Conservation (phyloP, 2,329 filamentous ascomycete species). For the Gyromitra esculenta region DNA sequence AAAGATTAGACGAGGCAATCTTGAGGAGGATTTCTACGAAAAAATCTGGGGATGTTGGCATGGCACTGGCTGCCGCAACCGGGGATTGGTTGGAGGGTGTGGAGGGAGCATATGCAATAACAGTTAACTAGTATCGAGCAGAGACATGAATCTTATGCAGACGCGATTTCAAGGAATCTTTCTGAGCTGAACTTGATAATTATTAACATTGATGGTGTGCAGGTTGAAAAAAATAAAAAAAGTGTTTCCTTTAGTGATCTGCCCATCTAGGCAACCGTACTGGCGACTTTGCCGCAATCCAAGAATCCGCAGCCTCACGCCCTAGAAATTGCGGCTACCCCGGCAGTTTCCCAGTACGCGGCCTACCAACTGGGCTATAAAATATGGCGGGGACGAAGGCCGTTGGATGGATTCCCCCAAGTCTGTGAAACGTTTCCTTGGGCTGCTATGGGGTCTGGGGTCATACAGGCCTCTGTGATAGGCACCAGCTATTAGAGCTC, state of each 20-base stretch:
- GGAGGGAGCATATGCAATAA: conserved; percentile 26
- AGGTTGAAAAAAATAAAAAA: conserved; percentile 11
- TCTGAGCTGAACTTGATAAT: conserved; percentile 23
- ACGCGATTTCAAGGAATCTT: conserved; percentile 23
- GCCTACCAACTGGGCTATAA: conserved; percentile 4
- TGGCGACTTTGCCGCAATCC: conserved; percentile 37
- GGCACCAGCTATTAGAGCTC: conserved; percentile 40
- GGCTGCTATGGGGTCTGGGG: conserved; percentile 33
- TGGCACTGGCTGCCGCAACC: conserved; percentile 1
- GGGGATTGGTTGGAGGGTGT: conserved; percentile 20
- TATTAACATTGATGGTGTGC: conserved; percentile 39
- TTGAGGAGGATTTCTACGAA: conserved; percentile 33
- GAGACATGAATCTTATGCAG: conserved; percentile 29
- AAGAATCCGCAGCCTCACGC: conserved; percentile 26
- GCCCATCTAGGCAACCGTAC: conserved; percentile 13
- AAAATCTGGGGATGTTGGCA: conserved; percentile 31
- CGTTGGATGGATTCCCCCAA: conserved; percentile 26
- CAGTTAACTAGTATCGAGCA: conserved; percentile 28
- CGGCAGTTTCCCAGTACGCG: conserved; percentile 10
- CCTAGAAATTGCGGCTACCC: conserved; percentile 21
- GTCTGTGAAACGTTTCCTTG: conserved; percentile 38
- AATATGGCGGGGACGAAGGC: conserved; percentile 6
- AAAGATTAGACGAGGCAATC: conserved; percentile 33
- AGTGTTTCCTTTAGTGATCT: conserved; percentile 5
- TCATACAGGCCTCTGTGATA: conserved; percentile 38